phyloP scores from a whole-genome alignment of 305 asterid genomes.

The Nicotiana rustica region DNA sequence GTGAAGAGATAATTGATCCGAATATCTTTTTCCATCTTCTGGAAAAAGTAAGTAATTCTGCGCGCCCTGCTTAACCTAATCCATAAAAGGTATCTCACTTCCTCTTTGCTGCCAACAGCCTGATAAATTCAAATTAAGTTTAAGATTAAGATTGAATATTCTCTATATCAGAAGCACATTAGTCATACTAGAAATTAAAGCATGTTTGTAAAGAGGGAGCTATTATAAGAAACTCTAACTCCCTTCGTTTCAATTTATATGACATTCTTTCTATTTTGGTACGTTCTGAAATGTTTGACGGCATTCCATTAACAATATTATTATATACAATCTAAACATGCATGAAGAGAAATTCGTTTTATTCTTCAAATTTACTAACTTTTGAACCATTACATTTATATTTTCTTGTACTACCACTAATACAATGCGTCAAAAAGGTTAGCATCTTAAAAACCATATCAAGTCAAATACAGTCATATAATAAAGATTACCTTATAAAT shows the following conservation, averaged over 20 bases:
- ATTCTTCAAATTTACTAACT: neutral
- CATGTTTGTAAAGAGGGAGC: neutral
- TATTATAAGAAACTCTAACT: neutral
- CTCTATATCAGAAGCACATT: neutral
- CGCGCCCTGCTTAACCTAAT: constrained; percentile 82
- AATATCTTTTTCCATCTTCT: constrained; percentile 82
- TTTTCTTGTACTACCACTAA: neutral
- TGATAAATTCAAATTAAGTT: constrained; percentile 32
- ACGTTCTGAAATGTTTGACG: neutral
- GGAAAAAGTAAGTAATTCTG: constrained; percentile 62
- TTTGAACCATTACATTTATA: neutral
- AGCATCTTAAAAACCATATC: neutral
- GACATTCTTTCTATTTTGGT: neutral
- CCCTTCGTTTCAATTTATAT: neutral
- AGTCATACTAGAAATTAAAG: neutral
- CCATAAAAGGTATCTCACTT: constrained; percentile 82
- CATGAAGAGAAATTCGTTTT: neutral
- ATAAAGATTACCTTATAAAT: constrained; percentile 70
- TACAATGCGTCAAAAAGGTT: neutral
- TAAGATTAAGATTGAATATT: neutral
- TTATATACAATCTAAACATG: neutral
- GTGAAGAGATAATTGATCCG: constrained; percentile 84
- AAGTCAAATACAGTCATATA: neutral
- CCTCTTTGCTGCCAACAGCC: constrained; percentile 73
- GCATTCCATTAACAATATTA: neutral